Evolutionary conservation across 495 filamentous ascomycete genomes (phyloP).

Genomic region (Penicillium crystallinum): DNA sequence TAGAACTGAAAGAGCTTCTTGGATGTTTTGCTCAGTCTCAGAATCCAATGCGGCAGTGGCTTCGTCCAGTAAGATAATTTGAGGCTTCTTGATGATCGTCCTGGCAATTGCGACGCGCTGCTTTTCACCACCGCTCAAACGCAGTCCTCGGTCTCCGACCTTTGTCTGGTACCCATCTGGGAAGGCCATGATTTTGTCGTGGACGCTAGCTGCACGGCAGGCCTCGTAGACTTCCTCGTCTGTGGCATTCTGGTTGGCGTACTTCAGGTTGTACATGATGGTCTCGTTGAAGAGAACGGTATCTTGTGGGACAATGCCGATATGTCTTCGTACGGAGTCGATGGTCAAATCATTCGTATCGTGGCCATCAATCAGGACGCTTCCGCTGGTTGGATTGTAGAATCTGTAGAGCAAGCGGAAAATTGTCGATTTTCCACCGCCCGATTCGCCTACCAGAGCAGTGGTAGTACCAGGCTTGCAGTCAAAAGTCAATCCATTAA

Average conservation of each 20-base stretch:
- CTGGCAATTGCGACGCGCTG: slow-evolving; percentile 84
- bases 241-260: slow-evolving; percentile 69
- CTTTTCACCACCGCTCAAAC: slow-evolving; percentile 80
- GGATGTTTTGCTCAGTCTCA: slow-evolving; percentile 77
- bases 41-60: slow-evolving; percentile 8
- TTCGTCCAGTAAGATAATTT: slow-evolving; percentile 73
- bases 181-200: slow-evolving; percentile 78
- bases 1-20: slow-evolving; percentile 64
- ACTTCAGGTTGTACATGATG: slow-evolving; percentile 80
- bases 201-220: slow-evolving; percentile 73
- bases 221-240: slow-evolving; percentile 72
- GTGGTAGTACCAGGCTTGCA: slow-evolving; percentile 75
- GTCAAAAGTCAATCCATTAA: slow-evolving; percentile 63
- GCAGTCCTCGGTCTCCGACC: slow-evolving; percentile 81
- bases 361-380: slow-evolving; percentile 65
- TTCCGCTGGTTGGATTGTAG: slow-evolving; percentile 67
- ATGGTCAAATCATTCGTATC: slow-evolving; percentile 73
- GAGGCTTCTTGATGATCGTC: slow-evolving; percentile 79
- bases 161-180: slow-evolving; percentile 75
- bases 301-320: slow-evolving; percentile 84
- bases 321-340: slow-evolving; percentile 68
- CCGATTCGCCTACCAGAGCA: slow-evolving; percentile 80
- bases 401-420: slow-evolving; percentile 81
- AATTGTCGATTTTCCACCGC: slow-evolving; percentile 83
- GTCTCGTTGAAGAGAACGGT: slow-evolving; percentile 83